A percentile compares a stretch with the other conserved stretches of the same genome.
These are phyloP conservation scores for Scedosporium boydii DNA, from an alignment of 2,329 filamentous ascomycete species.

Conservation along the genomic window DNA sequence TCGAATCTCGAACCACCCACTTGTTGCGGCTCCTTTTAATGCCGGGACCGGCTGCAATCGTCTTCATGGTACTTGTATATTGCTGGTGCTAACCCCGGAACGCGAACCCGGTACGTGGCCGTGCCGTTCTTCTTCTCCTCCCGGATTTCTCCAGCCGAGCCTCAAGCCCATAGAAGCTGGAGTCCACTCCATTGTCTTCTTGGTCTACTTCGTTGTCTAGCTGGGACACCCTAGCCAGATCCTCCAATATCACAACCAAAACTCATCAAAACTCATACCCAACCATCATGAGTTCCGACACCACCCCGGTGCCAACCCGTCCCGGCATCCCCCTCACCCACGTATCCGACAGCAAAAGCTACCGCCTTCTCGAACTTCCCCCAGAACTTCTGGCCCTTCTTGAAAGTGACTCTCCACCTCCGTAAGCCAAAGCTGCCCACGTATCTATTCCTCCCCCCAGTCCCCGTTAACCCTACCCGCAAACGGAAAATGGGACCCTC, in stretches of 20 bases:
- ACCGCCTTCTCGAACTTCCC: constrained; percentile 54
- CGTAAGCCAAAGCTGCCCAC: constrained; percentile 27
- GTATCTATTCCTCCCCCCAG: not conserved
- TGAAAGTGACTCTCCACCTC: constrained; percentile 41
- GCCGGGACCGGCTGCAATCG: too few relatives aligned
- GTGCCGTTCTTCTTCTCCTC: not conserved
- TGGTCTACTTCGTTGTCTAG: not conserved
- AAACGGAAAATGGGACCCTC: not conserved
- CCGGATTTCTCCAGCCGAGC: not conserved
- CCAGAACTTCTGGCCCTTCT: constrained; percentile 46
- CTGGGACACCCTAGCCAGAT: not conserved
- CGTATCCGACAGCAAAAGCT: constrained; percentile 36
- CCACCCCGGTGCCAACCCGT: constrained; percentile 36
- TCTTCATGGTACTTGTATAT: too few relatives aligned
- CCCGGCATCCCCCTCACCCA: constrained; percentile 41
- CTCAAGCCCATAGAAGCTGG: not conserved
- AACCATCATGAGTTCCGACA: not conserved
- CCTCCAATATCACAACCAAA: not conserved
- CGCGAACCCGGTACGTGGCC: not conserved
- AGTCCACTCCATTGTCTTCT: not conserved
- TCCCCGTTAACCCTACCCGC: not conserved
- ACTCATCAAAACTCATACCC: too few relatives aligned
- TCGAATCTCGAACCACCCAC: not conserved
- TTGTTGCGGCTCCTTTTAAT: not conserved
- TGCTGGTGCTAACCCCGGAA: not conserved